Percentiles rank a stretch among this genome's conserved stretches.
Conservation (phyloP, 768 basidiomycete genomes). For the Agaricus blazei region DNA sequence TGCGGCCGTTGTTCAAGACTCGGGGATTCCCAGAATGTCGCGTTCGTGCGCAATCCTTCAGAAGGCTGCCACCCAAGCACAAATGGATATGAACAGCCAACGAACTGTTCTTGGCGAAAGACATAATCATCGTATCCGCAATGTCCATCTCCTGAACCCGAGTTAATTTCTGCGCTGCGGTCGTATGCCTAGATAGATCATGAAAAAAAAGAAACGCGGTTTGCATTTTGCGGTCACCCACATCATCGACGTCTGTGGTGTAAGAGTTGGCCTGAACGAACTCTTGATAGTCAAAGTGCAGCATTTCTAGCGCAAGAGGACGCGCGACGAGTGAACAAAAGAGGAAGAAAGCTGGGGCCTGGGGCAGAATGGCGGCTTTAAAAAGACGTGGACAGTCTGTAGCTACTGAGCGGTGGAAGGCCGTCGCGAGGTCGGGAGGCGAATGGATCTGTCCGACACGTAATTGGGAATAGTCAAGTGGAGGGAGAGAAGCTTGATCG, state of each 20-base stretch:
- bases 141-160: not conserved
- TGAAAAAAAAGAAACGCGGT: not conserved
- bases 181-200: not conserved
- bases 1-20: not conserved
- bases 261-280: not conserved
- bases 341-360: not conserved
- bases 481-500: conserved; percentile 1
- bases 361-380: not conserved
- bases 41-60: not conserved
- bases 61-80: not conserved
- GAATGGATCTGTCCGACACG: conserved; percentile 1
- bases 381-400: not conserved
- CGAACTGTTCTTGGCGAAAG: not conserved
- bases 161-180: not conserved
- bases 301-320: not conserved
- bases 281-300: not conserved
- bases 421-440: not conserved
- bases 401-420: not conserved
- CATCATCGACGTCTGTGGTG: not conserved
- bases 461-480: conserved; percentile 1
- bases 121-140: not conserved
- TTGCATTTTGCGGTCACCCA: not conserved
- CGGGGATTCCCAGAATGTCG: not conserved
- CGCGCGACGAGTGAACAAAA: too few relatives aligned
- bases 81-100: not conserved